phyloP scores from a whole-genome alignment of 2,329 filamentous ascomycete species.

The Coniochaeta ligniaria region DNA sequence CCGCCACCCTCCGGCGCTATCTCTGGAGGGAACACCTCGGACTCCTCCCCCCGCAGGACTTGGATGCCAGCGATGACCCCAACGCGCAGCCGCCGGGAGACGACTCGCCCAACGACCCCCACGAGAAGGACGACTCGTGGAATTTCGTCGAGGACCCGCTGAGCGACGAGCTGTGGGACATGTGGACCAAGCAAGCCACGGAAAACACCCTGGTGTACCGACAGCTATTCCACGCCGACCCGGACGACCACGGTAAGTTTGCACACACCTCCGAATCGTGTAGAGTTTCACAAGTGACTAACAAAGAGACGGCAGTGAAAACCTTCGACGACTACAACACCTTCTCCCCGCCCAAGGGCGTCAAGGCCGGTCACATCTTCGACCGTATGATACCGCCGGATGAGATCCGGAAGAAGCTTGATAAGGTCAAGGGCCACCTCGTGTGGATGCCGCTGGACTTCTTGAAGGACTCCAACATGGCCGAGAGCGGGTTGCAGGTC shows the following conservation, averaged over 20 bases:
- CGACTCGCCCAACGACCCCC: constrained; percentile 57
- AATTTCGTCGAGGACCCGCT: constrained; percentile 66
- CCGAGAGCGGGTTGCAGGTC: constrained; percentile 78
- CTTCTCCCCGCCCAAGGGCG: constrained; percentile 62
- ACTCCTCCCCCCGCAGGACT: constrained; percentile 65
- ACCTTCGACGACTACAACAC: constrained; percentile 85
- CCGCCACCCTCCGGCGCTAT: constrained; percentile 70
- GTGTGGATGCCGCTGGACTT: constrained; percentile 96
- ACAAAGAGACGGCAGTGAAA: constrained; percentile 48
- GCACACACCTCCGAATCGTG: not conserved
- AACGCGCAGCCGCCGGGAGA: constrained; percentile 68
- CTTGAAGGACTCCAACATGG: constrained; percentile 77
- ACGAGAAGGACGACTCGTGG: constrained; percentile 52
- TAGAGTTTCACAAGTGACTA: not conserved
- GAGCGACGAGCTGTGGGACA: constrained; percentile 56
- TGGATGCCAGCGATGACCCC: constrained; percentile 58
- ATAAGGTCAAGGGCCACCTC: constrained; percentile 77
- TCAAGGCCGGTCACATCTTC: constrained; percentile 81
- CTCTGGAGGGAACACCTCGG: constrained; percentile 91
- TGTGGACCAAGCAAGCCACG: constrained; percentile 63
- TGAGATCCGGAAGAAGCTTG: constrained; percentile 68
- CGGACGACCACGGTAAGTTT: constrained; percentile 70
- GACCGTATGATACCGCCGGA: constrained; percentile 67
- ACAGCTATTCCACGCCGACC: constrained; percentile 81
- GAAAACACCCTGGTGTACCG: constrained; percentile 69